Evolutionary conservation across 768 basidiomycete genomes (phyloP), one percentile per base, ranked within the genome.

Genomic region (Hemileccinum rubropunctum): DNA sequence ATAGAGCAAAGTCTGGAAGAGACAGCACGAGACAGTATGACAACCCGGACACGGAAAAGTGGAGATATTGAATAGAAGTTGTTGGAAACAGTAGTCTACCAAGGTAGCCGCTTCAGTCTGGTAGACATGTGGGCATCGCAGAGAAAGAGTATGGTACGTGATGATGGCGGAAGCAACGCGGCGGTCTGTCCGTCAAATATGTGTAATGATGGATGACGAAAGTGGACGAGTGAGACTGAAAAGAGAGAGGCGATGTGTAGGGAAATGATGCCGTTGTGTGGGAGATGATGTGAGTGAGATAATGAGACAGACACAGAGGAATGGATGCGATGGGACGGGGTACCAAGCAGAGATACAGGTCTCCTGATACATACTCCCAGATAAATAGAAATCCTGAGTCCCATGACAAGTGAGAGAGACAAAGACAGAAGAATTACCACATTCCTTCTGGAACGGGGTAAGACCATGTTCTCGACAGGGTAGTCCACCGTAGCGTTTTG

Each of bases 361-460:
- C 65, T 59, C 60, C 58, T 56, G 56, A 58, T 67, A 63, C 63
- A 68, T 57, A 34, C 47, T 51, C 63, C 58, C 63, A 43, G 64
- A 63, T 67, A 67, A 69, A 67, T 67, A 69, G 52, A 60, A 58
- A 55, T 68, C 66, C 61, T 58, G 57, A 62, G 57, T 62, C 65
- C 67, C 57, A 48, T 62, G 53, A 54, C 55, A 52, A 59, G 52
- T 52, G 52, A 49, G 60, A 65, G 45, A 58, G 42, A 51, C 27
- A 51, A 38, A 50, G 36, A 51, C 20, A 48, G 46, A 53, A 52
- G 50, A 58, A 52, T 41, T 34, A 53, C 51, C 54, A 20, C 50
- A 43, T 54, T 48, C 50, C 62, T 55, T 47, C 61, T 56, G 53
- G 43, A 61, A 50, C 35, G 37, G 50, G 50, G 50, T 52, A 61